These are phyloP conservation scores for Yamadazyma conglobata DNA, from an alignment of 1,139 yeast species.

Conservation along the genomic window DNA sequence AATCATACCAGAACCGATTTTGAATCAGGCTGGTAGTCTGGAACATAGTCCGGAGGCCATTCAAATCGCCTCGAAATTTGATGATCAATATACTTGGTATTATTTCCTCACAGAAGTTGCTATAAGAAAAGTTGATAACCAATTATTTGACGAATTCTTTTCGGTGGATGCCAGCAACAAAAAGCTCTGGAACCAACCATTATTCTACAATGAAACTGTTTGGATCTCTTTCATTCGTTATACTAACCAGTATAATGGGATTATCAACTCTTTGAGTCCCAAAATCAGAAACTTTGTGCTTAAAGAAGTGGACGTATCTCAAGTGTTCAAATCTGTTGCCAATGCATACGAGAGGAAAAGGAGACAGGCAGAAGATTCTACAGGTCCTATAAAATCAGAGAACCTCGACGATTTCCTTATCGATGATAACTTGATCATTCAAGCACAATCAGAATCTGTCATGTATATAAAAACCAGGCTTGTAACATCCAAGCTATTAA, in stretches of 20 bases:
- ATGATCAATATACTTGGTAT: conserved; percentile 45
- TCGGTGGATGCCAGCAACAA: conserved; percentile 16
- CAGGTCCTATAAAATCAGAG: conserved; percentile 19
- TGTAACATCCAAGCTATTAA: conserved; percentile 28
- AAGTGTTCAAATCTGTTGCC: conserved; percentile 30
- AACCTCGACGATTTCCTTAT: conserved; percentile 32
- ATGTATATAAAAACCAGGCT: conserved; percentile 41
- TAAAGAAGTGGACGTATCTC: conserved; percentile 33
- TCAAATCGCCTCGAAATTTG: conserved; percentile 28
- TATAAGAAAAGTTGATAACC: conserved; percentile 44
- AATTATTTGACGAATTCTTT: conserved; percentile 38
- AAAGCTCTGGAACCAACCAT: conserved; percentile 26
- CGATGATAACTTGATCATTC: conserved; percentile 32
- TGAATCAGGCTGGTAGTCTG: conserved; percentile 15
- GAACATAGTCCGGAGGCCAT: conserved; percentile 28
- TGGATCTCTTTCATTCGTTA: conserved; percentile 36
- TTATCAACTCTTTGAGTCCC: conserved; percentile 36
- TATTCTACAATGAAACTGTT: conserved; percentile 21
- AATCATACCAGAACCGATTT: conserved; percentile 30
- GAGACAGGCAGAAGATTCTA: conserved; percentile 10
- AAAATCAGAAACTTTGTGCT: conserved; percentile 32
- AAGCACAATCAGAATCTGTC: conserved; percentile 37
- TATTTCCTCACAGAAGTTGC: conserved; percentile 49
- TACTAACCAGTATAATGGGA: conserved; percentile 40
- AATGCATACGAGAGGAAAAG: conserved; percentile 19